These are phyloP conservation scores for Stachybotrys elegans DNA, from an alignment of 2,329 filamentous ascomycete species.

Conservation along the genomic window DNA sequence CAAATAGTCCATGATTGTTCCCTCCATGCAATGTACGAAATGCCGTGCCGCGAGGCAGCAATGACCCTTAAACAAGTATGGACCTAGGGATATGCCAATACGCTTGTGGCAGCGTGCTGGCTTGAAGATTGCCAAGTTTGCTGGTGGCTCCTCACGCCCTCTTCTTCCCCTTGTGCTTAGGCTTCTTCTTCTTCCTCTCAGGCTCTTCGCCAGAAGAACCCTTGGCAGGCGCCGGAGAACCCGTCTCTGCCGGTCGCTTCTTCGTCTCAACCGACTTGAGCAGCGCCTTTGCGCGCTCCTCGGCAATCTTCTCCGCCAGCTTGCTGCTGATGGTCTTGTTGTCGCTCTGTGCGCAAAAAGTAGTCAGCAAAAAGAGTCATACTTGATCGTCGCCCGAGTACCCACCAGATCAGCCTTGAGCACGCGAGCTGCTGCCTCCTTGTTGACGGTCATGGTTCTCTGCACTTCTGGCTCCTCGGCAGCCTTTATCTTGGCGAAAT, in stretches of 20 bases:
- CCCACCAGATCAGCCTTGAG: slow-evolving; percentile 74
- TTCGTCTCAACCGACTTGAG: slow-evolving; percentile 39
- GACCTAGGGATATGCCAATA: neutral
- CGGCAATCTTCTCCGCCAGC: slow-evolving; percentile 51
- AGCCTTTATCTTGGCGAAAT: slow-evolving; percentile 85
- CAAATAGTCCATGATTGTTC: too few relatives aligned
- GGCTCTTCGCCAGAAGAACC: slow-evolving; percentile 12
- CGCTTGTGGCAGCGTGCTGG: too few relatives aligned
- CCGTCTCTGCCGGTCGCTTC: slow-evolving; percentile 35
- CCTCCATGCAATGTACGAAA: too few relatives aligned
- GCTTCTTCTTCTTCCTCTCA: slow-evolving; percentile 25
- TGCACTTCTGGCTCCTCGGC: slow-evolving; percentile 52
- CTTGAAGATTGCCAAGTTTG: too few relatives aligned
- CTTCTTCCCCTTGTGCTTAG: slow-evolving; percentile 22
- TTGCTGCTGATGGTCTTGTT: slow-evolving; percentile 47
- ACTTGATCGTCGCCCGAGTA: slow-evolving; percentile 2
- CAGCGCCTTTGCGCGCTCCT: slow-evolving; percentile 48
- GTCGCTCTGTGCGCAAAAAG: slow-evolving; percentile 32
- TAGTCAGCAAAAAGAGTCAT: slow-evolving; percentile 12
- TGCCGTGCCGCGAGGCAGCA: too few relatives aligned
- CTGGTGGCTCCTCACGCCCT: slow-evolving; percentile 10
- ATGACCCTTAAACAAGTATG: too few relatives aligned
- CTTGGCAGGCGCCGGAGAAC: slow-evolving; percentile 16
- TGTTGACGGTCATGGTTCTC: slow-evolving; percentile 56
- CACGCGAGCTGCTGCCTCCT: slow-evolving; percentile 73